Base-by-base conservation (phyloP, 2,329 filamentous ascomycete species). In the Geoglossum cookeanum region DNA sequence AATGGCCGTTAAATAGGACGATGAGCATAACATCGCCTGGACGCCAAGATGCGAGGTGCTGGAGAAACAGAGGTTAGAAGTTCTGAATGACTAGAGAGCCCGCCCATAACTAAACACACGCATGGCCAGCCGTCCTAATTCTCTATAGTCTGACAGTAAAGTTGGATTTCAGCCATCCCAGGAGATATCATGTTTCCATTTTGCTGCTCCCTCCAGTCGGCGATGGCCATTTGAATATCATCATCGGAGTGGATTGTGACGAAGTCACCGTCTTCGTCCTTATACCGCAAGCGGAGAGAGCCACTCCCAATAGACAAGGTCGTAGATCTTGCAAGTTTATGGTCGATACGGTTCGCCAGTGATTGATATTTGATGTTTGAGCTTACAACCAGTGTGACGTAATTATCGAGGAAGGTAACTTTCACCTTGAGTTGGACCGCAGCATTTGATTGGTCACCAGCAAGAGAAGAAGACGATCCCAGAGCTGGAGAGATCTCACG, bases 361-460 rank as follows among this genome's bases (percentile, higher is more conserved):
- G 87, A 92, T 62, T 92, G 87, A 70, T 94, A 97, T 45, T 87
- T 85, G 64, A 97, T 97, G 67, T 94, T 95, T 70, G 88, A 94
- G 35, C 88, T 86, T 47, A 95, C 94, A 9, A 98, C 91, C n/a
- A 98, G 77, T 0, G 91, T 96, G 59, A 96, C 85, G 63, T 94
- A 94, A 66, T 90, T 92, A 52, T 85, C 85, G 51, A 92, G 87
- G 66, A 87, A 94, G 66, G 91, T 91, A 58, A 98, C 89, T 68
- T 94, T 94, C 55, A 96, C 90, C 71, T 96, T 97, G 55, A 98
- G 78, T 66, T 97, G 92, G 44, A 51, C 47, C 9, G 54, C 54
- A 45, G 54, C 54, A 42, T 56, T 35, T 8, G 30, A 48, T 27
- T 27, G 32, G 30, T 58, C 42, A 30, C 15, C 39, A n/a, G 11